phyloP scores from a whole-genome alignment of 2,329 filamentous ascomycete species.

The Huntiella abstrusa region DNA sequence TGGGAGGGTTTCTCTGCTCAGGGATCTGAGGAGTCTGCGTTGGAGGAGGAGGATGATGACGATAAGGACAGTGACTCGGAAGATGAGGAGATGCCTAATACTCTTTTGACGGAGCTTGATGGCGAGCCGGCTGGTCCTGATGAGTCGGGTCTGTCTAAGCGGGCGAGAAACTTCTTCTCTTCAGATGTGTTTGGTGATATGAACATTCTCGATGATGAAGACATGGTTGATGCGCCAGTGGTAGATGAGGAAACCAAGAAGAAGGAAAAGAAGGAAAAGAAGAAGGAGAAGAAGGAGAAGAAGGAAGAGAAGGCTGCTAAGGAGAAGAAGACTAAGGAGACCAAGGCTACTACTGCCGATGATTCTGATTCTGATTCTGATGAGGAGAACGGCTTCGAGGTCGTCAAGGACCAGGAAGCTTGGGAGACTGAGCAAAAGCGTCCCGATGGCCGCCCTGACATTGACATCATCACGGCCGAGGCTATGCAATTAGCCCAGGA shows the following conservation, averaged over 20 bases:
- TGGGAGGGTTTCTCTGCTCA: slow-evolving; percentile 74
- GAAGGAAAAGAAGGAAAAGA: slow-evolving; percentile 17
- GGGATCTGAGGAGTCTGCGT: slow-evolving; percentile 35
- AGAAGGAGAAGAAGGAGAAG: slow-evolving; percentile 17
- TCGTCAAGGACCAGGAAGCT: slow-evolving; percentile 35
- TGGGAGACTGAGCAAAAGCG: slow-evolving; percentile 50
- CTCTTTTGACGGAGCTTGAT: slow-evolving; percentile 22
- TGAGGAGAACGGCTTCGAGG: slow-evolving; percentile 36
- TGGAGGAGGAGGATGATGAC: slow-evolving; percentile 34
- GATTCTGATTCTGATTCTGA: slow-evolving; percentile 11
- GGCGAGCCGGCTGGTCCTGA: slow-evolving; percentile 21
- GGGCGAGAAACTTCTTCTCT: slow-evolving; percentile 76
- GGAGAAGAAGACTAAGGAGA: not conserved
- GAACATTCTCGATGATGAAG: slow-evolving; percentile 25
- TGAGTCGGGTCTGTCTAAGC: slow-evolving; percentile 44
- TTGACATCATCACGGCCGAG: slow-evolving; percentile 98
- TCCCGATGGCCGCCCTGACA: slow-evolving; percentile 52
- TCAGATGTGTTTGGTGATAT: slow-evolving; percentile 88
- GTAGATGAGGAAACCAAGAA: slow-evolving; percentile 17
- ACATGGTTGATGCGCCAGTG: slow-evolving; percentile 15
- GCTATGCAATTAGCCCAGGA: slow-evolving; percentile 94
- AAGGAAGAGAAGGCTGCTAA: slow-evolving; percentile 10
- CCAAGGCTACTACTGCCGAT: slow-evolving; percentile 3
- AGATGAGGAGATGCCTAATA: slow-evolving; percentile 17
- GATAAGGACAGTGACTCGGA: slow-evolving; percentile 16